These are phyloP conservation scores for Penicillium hordei DNA, from an alignment of 2,329 filamentous ascomycete genomes.

Conservation along the genomic window DNA sequence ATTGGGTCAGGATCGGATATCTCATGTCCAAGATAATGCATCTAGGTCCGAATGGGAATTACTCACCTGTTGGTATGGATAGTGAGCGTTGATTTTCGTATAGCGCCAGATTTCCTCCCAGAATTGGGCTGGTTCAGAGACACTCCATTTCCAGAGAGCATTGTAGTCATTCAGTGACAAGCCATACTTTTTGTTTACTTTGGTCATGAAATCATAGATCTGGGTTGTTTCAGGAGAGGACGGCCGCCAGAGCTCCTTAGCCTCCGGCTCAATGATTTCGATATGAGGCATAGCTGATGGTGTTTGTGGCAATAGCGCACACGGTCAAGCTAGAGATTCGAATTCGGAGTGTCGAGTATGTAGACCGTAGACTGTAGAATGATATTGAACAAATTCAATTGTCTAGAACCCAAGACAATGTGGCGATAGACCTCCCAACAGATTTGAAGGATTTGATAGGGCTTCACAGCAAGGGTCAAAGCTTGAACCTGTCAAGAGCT, in stretches of 20 bases:
- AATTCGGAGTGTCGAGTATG: background rate
- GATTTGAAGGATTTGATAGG: background rate
- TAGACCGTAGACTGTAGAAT: background rate
- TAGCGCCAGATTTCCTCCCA: conserved; percentile 87
- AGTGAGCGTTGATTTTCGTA: conserved; percentile 70
- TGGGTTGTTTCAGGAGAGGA: conserved; percentile 64
- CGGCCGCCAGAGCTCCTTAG: conserved; percentile 68
- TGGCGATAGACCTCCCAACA: background rate
- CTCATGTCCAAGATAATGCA: background rate
- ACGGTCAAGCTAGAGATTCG: background rate
- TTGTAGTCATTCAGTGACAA: conserved; percentile 66
- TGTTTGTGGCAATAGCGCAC: background rate
- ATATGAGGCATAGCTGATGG: conserved; percentile 22
- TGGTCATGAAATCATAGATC: conserved; percentile 70
- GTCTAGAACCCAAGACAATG: background rate
- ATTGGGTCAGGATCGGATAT: background rate
- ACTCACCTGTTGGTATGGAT: conserved; percentile 50
- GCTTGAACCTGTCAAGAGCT: conserved; percentile 6
- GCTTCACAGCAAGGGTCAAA: conserved; percentile 8
- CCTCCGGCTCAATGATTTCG: conserved; percentile 11
- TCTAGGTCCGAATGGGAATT: background rate
- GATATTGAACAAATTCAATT: background rate
- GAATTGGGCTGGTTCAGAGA: conserved; percentile 71
- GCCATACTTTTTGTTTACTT: conserved; percentile 66
- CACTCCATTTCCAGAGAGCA: conserved; percentile 81